Evolutionary conservation across 495 filamentous ascomycete species (phyloP).

Genomic region (Rhypophila decipiens): DNA sequence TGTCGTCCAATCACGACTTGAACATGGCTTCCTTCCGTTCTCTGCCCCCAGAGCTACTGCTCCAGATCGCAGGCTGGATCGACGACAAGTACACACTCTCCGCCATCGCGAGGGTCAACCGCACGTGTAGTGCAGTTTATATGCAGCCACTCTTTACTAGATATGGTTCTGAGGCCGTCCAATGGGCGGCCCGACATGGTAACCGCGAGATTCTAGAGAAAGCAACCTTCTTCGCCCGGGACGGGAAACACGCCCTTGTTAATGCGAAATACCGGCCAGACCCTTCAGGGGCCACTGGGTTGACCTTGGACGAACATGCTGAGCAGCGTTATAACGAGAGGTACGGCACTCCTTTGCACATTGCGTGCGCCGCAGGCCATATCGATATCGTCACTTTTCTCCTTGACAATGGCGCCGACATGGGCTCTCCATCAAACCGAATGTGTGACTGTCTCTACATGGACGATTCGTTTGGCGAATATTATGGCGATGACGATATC

Average conservation of each 20-base stretch:
- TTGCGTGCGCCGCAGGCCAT: conserved; percentile 5
- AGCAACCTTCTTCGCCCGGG: background rate
- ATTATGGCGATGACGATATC: background rate
- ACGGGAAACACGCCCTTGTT: background rate
- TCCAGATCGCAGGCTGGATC: conserved; percentile 5
- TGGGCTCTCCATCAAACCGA: background rate
- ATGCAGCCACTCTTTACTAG: background rate
- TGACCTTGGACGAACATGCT: background rate
- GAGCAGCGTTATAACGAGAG: no score
- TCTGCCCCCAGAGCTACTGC: conserved; percentile 6
- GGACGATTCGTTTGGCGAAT: conserved; percentile 1
- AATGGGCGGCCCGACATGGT: background rate
- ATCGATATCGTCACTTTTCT: conserved; percentile 5
- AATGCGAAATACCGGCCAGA: background rate
- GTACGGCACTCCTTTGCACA: conserved; percentile 2
- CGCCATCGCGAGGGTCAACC: background rate
- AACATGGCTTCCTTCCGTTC: background rate
- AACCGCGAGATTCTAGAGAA: background rate
- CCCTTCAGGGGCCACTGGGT: background rate
- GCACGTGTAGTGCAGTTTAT: background rate
- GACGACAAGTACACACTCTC: background rate
- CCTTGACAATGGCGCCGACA: conserved; percentile 6
- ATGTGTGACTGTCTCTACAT: conserved; percentile 4
- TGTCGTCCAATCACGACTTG: background rate
- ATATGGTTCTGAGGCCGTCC: background rate